phyloP scores from a whole-genome alignment of 257 asterid genomes.

The Ajuga chamaepitys region DNA sequence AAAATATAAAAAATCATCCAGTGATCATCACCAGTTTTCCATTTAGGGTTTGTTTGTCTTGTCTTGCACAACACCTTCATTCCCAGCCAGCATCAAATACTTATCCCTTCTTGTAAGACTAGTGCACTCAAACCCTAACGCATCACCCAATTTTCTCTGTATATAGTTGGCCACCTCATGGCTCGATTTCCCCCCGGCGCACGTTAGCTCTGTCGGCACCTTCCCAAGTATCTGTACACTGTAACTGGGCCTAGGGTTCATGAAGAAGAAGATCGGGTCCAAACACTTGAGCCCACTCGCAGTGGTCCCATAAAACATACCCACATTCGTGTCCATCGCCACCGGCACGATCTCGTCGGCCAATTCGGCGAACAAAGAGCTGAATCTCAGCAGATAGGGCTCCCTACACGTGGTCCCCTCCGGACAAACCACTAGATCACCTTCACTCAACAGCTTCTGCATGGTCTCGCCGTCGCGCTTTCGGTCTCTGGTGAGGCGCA shows the following conservation, averaged over 20 bases:
- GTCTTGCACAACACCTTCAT: constrained; percentile 64
- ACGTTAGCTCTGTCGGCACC: constrained; percentile 52
- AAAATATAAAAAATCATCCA: neutral
- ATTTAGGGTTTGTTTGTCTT: neutral
- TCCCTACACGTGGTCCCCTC: constrained; percentile 98
- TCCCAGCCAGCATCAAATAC: constrained; percentile 93
- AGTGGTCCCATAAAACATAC: constrained; percentile 90
- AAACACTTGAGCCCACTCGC: constrained; percentile 87
- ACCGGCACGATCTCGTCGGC: constrained; percentile 83
- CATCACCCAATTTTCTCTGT: constrained; percentile 55
- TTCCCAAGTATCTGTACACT: constrained; percentile 42
- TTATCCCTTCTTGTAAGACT: constrained; percentile 72
- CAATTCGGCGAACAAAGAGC: constrained; percentile 80
- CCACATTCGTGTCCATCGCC: constrained; percentile 59
- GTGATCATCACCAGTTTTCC: neutral
- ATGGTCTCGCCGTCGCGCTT: constrained; percentile 48
- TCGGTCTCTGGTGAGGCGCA: constrained; percentile 57
- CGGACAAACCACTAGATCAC: constrained; percentile 83
- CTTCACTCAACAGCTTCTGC: constrained; percentile 46
- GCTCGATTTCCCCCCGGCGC: constrained; percentile 67
- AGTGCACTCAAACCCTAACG: constrained; percentile 87
- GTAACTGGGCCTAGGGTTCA: constrained; percentile 75
- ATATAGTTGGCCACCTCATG: constrained; percentile 85
- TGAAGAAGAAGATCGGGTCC: constrained; percentile 75
- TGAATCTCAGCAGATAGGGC: constrained; percentile 75